Evolutionary conservation across 1,284 basidiomycete species (phyloP).

Genomic region (Microbotryomycetes sp.): DNA sequence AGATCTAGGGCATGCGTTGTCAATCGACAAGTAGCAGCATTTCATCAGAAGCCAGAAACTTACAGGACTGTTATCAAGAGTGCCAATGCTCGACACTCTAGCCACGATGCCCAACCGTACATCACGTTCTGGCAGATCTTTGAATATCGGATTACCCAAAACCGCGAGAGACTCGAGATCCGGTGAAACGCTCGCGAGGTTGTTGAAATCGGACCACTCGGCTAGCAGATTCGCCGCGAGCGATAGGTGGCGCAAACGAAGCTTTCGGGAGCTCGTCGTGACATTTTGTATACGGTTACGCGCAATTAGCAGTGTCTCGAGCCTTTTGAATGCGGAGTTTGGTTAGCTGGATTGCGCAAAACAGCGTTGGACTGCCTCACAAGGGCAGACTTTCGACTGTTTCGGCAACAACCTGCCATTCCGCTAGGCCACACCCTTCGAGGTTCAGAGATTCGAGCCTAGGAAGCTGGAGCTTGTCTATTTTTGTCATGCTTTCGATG

Average conservation of each 20-base stretch:
- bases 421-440: constrained; percentile 58
- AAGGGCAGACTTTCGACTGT: constrained; percentile 48
- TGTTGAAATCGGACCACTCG: constrained; percentile 58
- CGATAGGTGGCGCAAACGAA: constrained; percentile 52
- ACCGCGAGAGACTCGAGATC: constrained; percentile 54
- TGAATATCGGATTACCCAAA: constrained; percentile 55
- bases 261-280: not conserved
- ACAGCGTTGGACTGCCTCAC: constrained; percentile 44
- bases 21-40: too few species aligned
- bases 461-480: constrained; percentile 10
- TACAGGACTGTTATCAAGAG: not conserved
- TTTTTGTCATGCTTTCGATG: constrained; percentile 26
- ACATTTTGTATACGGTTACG: not conserved
- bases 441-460: constrained; percentile 60
- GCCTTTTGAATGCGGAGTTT: constrained; percentile 9
- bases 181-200: constrained; percentile 62
- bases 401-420: constrained; percentile 54
- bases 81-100: not conserved
- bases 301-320: not conserved
- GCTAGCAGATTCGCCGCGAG: constrained; percentile 57
- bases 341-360: not conserved
- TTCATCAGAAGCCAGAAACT: too few species aligned
- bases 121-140: constrained; percentile 44
- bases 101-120: not conserved
- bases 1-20: constrained; percentile 55